Conservation (phyloP, 148 eudicot genomes). For the Persicaria maculosa region DNA sequence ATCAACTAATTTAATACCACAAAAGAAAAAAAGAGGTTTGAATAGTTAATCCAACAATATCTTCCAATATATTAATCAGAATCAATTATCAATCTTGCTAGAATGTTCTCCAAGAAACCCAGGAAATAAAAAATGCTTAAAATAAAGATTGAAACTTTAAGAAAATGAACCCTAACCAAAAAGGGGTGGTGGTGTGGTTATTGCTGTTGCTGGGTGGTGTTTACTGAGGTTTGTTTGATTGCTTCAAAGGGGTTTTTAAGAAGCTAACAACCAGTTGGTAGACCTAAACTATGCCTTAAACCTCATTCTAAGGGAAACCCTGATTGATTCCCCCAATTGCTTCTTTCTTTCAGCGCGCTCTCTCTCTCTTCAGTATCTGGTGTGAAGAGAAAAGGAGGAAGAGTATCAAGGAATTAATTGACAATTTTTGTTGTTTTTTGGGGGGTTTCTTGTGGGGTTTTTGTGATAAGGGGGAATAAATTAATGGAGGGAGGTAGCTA, state of each 20-base stretch:
- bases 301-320: conserved; percentile 2
- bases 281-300: conserved; percentile 8
- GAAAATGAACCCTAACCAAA: conserved; percentile 12
- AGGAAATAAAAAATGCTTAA: not conserved
- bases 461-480: conserved; percentile 12
- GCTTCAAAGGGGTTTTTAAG: conserved; percentile 12
- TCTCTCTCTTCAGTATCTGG: not conserved
- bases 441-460: not conserved
- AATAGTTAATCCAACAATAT: not conserved
- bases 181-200: conserved; percentile 3
- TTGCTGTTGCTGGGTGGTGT: not conserved
- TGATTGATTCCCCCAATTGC: not conserved
- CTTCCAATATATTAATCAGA: conserved; percentile 8
- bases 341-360: not conserved
- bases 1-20: not conserved
- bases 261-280: conserved; percentile 14
- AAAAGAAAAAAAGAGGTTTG: not conserved
- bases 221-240: conserved; percentile 3
- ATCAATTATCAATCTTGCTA: conserved; percentile 9
- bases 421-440: not conserved
- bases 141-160: not conserved
- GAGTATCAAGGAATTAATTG: conserved; percentile 8
- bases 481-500: conserved; percentile 12
- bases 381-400: not conserved
- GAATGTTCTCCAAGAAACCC: conserved; percentile 11